Conservation (phyloP, 768 basidiomycete species). For the Sarcomyxa edulis region DNA sequence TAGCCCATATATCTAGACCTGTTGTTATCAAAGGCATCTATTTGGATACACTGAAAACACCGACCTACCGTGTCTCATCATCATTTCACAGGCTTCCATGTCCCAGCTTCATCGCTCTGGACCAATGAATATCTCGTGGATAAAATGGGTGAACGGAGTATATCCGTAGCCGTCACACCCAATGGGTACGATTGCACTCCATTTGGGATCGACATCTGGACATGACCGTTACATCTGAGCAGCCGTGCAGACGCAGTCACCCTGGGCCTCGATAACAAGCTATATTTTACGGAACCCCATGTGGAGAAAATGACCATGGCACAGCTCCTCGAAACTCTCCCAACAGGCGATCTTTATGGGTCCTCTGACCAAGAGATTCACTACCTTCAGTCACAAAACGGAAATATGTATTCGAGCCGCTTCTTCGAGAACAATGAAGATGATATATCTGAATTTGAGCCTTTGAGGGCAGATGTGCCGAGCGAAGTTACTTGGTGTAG, state of each 20-base stretch:
- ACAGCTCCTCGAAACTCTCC: constrained; percentile 39
- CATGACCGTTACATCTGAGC: constrained; percentile 5
- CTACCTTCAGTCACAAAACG: constrained; percentile 91
- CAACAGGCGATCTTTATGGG: too few species aligned
- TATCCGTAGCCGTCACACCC: constrained; percentile 80
- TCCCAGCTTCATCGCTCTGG: constrained; percentile 57
- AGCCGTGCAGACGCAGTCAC: constrained; percentile 78
- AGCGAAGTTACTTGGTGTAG: constrained; percentile 68
- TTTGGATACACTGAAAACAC: neutral
- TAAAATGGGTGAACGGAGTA: constrained; percentile 44
- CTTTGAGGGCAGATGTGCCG: constrained; percentile 62
- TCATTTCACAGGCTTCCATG: constrained; percentile 37
- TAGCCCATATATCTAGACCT: constrained; percentile 45
- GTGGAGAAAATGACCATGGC: constrained; percentile 64
- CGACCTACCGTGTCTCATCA: neutral
- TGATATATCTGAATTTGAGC: constrained; percentile 52
- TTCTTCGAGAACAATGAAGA: constrained; percentile 27
- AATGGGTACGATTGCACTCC: constrained; percentile 54
- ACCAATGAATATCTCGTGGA: constrained; percentile 53
- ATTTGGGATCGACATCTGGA: constrained; percentile 1
- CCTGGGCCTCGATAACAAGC: constrained; percentile 40
- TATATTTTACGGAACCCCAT: constrained; percentile 75
- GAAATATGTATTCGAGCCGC: constrained; percentile 63
- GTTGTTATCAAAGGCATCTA: constrained; percentile 60
- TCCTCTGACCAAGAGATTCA: constrained; percentile 32